Percentiles rank a stretch among this genome's conserved stretches.
Evolutionary conservation across 2,329 filamentous ascomycete species (phyloP).

Genomic region (Colletotrichum phormii): DNA sequence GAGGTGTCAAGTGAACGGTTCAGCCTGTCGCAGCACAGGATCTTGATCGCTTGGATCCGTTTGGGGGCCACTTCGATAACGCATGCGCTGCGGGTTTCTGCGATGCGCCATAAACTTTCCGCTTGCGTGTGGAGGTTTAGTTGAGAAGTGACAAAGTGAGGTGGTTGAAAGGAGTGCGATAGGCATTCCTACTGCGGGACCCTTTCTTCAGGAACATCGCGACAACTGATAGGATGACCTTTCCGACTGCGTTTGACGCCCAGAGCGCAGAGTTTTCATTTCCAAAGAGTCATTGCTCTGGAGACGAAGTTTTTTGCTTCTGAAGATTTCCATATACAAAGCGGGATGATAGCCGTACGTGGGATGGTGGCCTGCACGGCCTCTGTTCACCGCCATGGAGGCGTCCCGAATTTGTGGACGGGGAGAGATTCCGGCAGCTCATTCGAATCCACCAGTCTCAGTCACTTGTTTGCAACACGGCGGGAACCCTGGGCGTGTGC

Average conservation of each 20-base stretch:
- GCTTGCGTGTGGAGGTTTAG: slow-evolving; percentile 28
- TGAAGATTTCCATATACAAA: slow-evolving; percentile 10
- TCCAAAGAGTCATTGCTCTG: slow-evolving; percentile 33
- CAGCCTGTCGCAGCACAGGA: slow-evolving; percentile 25
- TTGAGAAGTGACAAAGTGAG: slow-evolving; percentile 30
- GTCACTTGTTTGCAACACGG: slow-evolving; percentile 28
- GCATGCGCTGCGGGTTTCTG: slow-evolving; percentile 28
- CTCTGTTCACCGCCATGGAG: slow-evolving; percentile 35
- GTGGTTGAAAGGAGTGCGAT: slow-evolving; percentile 10
- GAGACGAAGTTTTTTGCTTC: slow-evolving; percentile 24
- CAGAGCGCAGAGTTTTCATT: slow-evolving; percentile 32
- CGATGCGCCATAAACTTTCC: slow-evolving; percentile 32
- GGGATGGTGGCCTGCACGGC: slow-evolving; percentile 31
- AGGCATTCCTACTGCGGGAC: slow-evolving; percentile 4
- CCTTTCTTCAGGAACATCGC: slow-evolving; percentile 16
- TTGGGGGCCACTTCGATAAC: slow-evolving; percentile 27
- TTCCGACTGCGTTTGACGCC: slow-evolving; percentile 12
- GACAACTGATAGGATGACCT: slow-evolving; percentile 25
- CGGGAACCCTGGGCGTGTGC: slow-evolving; percentile 31
- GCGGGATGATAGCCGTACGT: slow-evolving; percentile 29
- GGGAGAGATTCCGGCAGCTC: slow-evolving; percentile 28
- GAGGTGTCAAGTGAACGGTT: slow-evolving; percentile 14
- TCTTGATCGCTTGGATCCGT: slow-evolving; percentile 25
- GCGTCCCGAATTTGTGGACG: slow-evolving; percentile 31
- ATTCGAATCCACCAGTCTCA: slow-evolving; percentile 31